phyloP scores from a whole-genome alignment of 2,329 filamentous ascomycete genomes.

The Graphilbum fragrans region DNA sequence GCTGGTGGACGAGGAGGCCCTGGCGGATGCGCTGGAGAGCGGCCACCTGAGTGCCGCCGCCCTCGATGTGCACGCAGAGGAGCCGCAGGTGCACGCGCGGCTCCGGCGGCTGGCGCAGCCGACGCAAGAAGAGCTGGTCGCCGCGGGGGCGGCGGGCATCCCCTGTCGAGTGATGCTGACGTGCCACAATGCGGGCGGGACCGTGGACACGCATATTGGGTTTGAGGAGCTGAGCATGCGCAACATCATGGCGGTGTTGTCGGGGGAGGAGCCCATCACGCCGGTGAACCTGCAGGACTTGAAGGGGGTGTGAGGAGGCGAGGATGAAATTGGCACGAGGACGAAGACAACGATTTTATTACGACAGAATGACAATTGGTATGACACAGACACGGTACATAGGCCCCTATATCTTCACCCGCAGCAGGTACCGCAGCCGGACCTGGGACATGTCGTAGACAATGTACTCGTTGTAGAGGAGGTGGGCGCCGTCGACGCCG shows the following conservation, averaged over 20 bases:
- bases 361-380: neutral
- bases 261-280: constrained; percentile 38
- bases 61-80: constrained; percentile 51
- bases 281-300: constrained; percentile 51
- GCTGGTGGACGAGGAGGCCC: constrained; percentile 52
- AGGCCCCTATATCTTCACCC: constrained; percentile 36
- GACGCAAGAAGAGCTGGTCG: constrained; percentile 5
- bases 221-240: constrained; percentile 57
- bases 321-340: no score
- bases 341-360: no score
- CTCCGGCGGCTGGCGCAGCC: constrained; percentile 26
- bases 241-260: constrained; percentile 50
- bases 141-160: neutral
- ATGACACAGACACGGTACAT: neutral
- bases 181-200: constrained; percentile 57
- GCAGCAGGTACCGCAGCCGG: constrained; percentile 56
- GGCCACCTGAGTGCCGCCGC: constrained; percentile 39
- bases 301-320: no score
- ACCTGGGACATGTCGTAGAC: constrained; percentile 59
- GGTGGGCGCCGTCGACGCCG: constrained; percentile 26
- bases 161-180: constrained; percentile 37
- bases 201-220: constrained; percentile 51
- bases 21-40: constrained; percentile 44
- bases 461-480: constrained; percentile 66
- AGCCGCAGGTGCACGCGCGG: constrained; percentile 40